These are phyloP conservation scores for Hypomontagnella submonticulosa DNA, from an alignment of 495 filamentous ascomycete species.

Conservation along the genomic window DNA sequence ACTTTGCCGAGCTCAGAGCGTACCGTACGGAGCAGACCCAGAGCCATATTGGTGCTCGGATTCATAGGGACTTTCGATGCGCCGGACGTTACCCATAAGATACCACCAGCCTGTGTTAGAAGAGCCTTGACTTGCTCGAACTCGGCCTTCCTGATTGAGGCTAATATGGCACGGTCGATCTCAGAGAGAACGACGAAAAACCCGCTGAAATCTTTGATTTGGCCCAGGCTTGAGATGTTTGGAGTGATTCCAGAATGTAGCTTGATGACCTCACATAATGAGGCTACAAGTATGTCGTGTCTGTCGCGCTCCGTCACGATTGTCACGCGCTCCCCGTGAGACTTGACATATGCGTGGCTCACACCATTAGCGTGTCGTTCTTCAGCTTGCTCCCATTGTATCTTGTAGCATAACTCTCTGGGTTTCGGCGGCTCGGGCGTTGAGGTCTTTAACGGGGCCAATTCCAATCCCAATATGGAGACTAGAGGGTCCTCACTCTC, in stretches of 20 bases:
- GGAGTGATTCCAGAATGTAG: constrained; percentile 43
- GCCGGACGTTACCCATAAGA: constrained; percentile 57
- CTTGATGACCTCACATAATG: constrained; percentile 49
- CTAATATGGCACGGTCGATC: constrained; percentile 43
- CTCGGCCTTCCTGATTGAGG: constrained; percentile 37
- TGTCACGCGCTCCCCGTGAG: constrained; percentile 45
- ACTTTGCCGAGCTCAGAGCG: constrained; percentile 50
- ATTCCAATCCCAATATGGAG: constrained; percentile 48
- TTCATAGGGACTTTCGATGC: constrained; percentile 50
- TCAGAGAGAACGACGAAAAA: constrained; percentile 51
- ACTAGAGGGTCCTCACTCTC: constrained; percentile 43
- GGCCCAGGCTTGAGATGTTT: constrained; percentile 44
- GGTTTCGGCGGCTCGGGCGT: constrained; percentile 17
- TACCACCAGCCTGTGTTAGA: constrained; percentile 49
- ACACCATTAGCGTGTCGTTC: constrained; percentile 29
- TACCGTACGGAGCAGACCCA: constrained; percentile 53
- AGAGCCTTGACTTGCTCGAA: constrained; percentile 53
- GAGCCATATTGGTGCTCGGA: constrained; percentile 52
- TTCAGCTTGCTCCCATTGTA: constrained; percentile 56
- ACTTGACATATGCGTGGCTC: constrained; percentile 24
- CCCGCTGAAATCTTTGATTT: constrained; percentile 38
- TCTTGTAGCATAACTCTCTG: constrained; percentile 54
- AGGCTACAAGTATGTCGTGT: constrained; percentile 52
- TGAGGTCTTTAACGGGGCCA: constrained; percentile 31
- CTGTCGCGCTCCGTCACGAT: constrained; percentile 51